These are phyloP conservation scores for Wickerhamomyces silvicola DNA, from an alignment of 805 yeast species.

Conservation along the genomic window DNA sequence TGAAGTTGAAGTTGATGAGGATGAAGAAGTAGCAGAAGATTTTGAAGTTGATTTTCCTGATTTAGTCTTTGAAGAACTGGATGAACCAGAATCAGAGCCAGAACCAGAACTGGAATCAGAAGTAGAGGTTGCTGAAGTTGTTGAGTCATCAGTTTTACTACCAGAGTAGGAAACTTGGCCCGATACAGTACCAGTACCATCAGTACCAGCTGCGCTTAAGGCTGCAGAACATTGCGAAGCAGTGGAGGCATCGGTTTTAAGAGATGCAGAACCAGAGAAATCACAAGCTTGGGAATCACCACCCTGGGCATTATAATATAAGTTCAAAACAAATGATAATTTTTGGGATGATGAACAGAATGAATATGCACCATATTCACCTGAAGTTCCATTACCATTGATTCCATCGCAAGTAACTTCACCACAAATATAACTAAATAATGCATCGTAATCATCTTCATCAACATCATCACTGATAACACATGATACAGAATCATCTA, in stretches of 20 bases:
- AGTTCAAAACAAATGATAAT: slow-evolving; percentile 58
- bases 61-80: slow-evolving; percentile 5
- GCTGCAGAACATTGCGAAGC: slow-evolving; percentile 50
- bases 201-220: slow-evolving; percentile 59
- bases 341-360: slow-evolving; percentile 63
- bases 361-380: slow-evolving; percentile 67
- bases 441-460: slow-evolving; percentile 48
- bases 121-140: slow-evolving; percentile 4
- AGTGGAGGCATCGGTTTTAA: slow-evolving; percentile 39
- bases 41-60: slow-evolving; percentile 2
- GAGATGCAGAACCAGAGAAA: slow-evolving; percentile 62
- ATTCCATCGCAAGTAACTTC: slow-evolving; percentile 54
- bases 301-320: slow-evolving; percentile 49
- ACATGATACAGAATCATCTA: slow-evolving; percentile 49
- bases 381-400: slow-evolving; percentile 53
- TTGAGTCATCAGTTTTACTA: too few species aligned
- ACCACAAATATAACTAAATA: slow-evolving; percentile 56
- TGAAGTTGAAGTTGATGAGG: slow-evolving; percentile 20
- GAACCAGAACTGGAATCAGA: slow-evolving; percentile 4
- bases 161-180: slow-evolving; percentile 29
- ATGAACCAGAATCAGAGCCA: slow-evolving; percentile 10
- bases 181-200: slow-evolving; percentile 57
- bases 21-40: slow-evolving; percentile 11
- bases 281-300: slow-evolving; percentile 46
- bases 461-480: slow-evolving; percentile 51